These are phyloP conservation scores for Phytophthora pluvialis DNA, from an alignment of 352 stramenopile species.

Conservation along the genomic window DNA sequence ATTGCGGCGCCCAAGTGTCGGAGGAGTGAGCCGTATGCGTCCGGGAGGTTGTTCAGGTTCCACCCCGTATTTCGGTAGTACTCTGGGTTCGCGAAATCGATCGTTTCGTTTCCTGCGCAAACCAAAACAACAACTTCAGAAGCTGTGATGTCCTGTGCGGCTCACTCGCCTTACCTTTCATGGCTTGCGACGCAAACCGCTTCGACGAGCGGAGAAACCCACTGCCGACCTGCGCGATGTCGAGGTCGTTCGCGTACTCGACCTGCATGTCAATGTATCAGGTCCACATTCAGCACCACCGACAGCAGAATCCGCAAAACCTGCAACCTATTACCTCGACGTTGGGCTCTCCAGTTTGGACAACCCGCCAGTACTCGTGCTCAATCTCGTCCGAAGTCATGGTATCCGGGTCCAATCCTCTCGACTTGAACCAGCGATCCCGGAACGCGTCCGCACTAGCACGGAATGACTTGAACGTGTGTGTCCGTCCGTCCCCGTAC, in stretches of 20 bases:
- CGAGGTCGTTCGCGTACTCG: conserved; percentile 92
- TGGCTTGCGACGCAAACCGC: conserved; percentile 37
- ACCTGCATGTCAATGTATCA: conserved; percentile 50
- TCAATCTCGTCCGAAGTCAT: conserved; percentile 79
- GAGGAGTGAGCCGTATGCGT: conserved; percentile 92
- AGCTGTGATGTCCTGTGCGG: not conserved
- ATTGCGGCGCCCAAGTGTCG: conserved; percentile 94
- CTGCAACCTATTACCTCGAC: conserved; percentile 35
- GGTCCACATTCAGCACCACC: not conserved
- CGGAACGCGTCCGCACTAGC: conserved; percentile 62
- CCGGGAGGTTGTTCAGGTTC: conserved; percentile 99
- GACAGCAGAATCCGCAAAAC: not conserved
- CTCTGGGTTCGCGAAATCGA: conserved; percentile 61
- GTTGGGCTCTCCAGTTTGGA: conserved; percentile 58
- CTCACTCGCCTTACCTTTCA: conserved; percentile 35
- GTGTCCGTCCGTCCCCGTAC: conserved; percentile 61
- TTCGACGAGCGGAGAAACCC: conserved; percentile 66
- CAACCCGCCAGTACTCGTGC: conserved; percentile 89
- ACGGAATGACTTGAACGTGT: conserved; percentile 79
- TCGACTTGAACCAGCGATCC: conserved; percentile 52
- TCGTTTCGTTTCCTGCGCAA: conserved; percentile 38
- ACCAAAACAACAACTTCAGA: not conserved
- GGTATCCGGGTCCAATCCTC: conserved; percentile 43
- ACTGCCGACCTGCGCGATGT: conserved; percentile 81
- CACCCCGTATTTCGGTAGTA: conserved; percentile 91